Conservation (phyloP, 202 grass and related monocot species). For the Hordeum pubiflorum region DNA sequence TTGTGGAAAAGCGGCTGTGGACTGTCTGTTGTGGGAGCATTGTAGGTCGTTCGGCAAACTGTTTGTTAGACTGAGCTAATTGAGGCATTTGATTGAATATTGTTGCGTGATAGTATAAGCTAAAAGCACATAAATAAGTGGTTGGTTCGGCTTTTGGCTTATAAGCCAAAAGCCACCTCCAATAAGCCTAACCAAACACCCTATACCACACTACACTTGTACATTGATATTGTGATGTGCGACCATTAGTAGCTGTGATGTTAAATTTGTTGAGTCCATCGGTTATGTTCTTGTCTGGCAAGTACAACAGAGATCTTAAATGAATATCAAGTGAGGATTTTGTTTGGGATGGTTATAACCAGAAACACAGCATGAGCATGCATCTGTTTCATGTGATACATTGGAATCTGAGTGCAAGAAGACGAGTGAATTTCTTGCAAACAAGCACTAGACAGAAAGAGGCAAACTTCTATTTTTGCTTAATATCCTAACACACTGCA, state of each 20-base stretch:
- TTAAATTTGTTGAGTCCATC: neutral
- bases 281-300: neutral
- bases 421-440: neutral
- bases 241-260: constrained; percentile 11
- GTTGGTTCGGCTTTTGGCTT: no score
- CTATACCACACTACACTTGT: neutral
- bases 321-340: neutral
- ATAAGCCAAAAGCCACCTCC: no score
- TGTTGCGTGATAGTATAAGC: no score
- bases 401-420: neutral
- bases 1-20: no score
- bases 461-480: neutral
- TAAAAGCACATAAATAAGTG: no score
- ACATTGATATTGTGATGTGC: constrained; percentile 17
- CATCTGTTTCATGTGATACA: neutral
- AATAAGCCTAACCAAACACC: no score
- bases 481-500: neutral
- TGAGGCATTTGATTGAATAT: no score
- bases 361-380: neutral
- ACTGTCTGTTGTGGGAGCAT: no score
- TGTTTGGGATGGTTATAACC: neutral
- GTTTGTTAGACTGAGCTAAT: neutral
- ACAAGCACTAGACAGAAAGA: no score
- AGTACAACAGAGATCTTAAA: neutral
- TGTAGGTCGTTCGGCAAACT: no score